Percentiles rank a stretch among this genome's conserved stretches.
These are phyloP conservation scores for Trametes pubescens DNA, from an alignment of 1,284 basidiomycete genomes.

Conservation along the genomic window DNA sequence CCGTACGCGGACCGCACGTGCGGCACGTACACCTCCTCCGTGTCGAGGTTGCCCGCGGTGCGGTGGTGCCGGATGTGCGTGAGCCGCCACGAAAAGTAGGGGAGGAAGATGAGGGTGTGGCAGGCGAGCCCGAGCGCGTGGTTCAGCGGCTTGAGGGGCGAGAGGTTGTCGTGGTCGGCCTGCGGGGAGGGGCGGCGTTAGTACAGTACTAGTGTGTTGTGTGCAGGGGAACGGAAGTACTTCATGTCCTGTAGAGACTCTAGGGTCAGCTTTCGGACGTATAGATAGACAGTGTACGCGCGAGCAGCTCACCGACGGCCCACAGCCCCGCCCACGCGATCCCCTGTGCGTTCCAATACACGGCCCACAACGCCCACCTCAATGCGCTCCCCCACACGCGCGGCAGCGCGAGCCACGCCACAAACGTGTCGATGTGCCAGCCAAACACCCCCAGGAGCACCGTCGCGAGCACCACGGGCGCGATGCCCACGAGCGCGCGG, in stretches of 20 bases:
- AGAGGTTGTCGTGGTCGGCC: slow-evolving; percentile 43
- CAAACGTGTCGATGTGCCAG: neutral
- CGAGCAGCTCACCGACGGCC: slow-evolving; percentile 33
- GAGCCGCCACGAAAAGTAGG: slow-evolving; percentile 56
- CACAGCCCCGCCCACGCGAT: slow-evolving; percentile 35
- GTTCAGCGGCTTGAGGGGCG: slow-evolving; percentile 34
- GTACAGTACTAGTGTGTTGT: neutral
- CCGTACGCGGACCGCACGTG: slow-evolving; percentile 37
- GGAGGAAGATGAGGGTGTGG: slow-evolving; percentile 51
- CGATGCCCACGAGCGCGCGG: slow-evolving; percentile 5
- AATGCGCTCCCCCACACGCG: neutral
- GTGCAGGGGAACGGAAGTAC: slow-evolving; percentile 18
- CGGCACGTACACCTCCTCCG: slow-evolving; percentile 46
- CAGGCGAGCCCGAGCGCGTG: slow-evolving; percentile 38
- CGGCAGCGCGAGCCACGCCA: neutral
- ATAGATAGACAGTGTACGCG: neutral
- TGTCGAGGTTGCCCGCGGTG: slow-evolving; percentile 41
- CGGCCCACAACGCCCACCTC: slow-evolving; percentile 28
- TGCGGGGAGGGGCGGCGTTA: slow-evolving; percentile 9
- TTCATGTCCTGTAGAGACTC: neutral
- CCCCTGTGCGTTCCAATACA: slow-evolving; percentile 39
- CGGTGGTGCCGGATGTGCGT: slow-evolving; percentile 54
- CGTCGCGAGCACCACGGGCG: neutral
- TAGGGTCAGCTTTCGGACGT: slow-evolving; percentile 16
- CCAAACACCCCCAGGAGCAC: neutral